Evolutionary conservation across 73 alveolate genomes (phyloP), one percentile per base, ranked within the genome.

Genomic region (Paramecium pentaurelia): DNA sequence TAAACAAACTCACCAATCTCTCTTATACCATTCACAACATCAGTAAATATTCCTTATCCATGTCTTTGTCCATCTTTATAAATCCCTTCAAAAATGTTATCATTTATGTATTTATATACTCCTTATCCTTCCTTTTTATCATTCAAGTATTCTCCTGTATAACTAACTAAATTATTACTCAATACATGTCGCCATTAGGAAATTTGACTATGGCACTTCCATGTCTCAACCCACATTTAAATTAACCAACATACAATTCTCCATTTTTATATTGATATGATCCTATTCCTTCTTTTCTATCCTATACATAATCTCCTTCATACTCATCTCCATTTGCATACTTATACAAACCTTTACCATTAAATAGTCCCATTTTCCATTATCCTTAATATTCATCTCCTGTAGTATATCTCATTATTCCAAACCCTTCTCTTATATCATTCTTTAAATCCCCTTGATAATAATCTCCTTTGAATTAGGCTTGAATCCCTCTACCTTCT

Each of bases 371-470:
- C 90, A 84, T 73, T 44, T 70, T 60, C 88, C 88, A 93, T 14
- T 44, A 30, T 58, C 96, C 96, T 68, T 93, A 22, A 86, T 93
- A 86, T 14, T 44, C 71, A 88, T 92, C 95, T 30, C 95, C 95
- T 47, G 51, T 58, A 6, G 93, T 73, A 11, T 59, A 92, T 27
- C 32, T 42, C 58, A 58, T 58, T 3, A 40, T 92, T 37, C 95
- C 95, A 18, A 58, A 22, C 1, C 95, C 95, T 3, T 86, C 77
- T 30, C 87, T 77, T 22, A 70, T 59, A 68, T 87, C 93, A 32
- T 73, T 77, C 5, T 27, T 16, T 58, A 75, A 38, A 58, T 87
- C 93, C 7, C 93, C 93, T 42, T 40, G 25, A 73, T 73, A 73
- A 8, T 36, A 30, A 1, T 73, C 87, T 37, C 87, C 87, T 30